These are phyloP conservation scores for Paspalum notatum DNA, from an alignment of 176 grass and related monocot genomes.

Conservation along the genomic window DNA sequence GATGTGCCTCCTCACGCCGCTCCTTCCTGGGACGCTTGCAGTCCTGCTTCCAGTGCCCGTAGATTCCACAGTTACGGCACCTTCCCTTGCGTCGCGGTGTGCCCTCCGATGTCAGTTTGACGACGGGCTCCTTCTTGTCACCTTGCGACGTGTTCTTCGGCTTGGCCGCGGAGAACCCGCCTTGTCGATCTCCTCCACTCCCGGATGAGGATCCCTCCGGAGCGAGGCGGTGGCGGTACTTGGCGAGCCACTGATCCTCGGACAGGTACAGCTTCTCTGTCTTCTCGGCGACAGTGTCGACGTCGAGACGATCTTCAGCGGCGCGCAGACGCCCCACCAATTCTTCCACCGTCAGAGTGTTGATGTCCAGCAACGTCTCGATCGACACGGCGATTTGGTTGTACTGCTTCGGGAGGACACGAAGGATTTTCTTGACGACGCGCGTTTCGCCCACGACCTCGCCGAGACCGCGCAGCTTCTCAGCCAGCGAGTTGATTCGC, in stretches of 20 bases:
- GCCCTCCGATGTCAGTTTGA: too few relatives aligned
- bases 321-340: background rate
- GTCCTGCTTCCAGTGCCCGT: too few relatives aligned
- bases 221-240: background rate
- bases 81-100: too few relatives aligned
- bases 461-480: background rate
- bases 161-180: background rate
- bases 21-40: too few relatives aligned
- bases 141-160: background rate
- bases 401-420: background rate
- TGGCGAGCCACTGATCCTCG: background rate
- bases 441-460: too few relatives aligned
- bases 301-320: background rate
- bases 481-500: background rate
- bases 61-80: too few relatives aligned
- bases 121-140: too few relatives aligned
- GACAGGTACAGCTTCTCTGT: too few relatives aligned
- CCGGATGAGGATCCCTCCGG: background rate
- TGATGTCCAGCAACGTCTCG: background rate
- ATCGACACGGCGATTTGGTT: background rate
- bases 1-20: too few relatives aligned
- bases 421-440: background rate
- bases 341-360: background rate
- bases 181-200: background rate
- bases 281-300: background rate